Percentiles rank a stretch among this genome's conserved stretches.
Evolutionary conservation across 352 stramenopile species (phyloP).

Genomic region (Pythium sukuiense): DNA sequence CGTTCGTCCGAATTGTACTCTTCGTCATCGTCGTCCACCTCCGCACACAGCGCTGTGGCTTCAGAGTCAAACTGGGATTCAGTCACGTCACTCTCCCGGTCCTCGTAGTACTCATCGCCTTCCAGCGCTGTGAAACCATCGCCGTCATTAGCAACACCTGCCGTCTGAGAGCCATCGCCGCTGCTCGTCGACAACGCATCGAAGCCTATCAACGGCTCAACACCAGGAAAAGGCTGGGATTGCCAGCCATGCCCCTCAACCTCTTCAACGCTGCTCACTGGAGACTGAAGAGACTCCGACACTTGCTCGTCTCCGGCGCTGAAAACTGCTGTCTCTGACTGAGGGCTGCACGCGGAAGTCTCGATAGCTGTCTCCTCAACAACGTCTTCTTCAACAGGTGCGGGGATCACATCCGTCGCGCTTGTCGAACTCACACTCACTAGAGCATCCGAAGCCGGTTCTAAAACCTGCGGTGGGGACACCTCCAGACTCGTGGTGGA

Average conservation of each 20-base stretch:
- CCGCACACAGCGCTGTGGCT: slow-evolving; percentile 5
- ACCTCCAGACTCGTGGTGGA: neutral
- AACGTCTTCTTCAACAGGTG: neutral
- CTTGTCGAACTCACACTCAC: neutral
- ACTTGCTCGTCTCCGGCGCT: neutral
- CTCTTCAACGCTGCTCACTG: neutral
- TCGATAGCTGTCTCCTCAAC: neutral
- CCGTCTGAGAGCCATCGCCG: neutral
- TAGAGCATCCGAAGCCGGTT: neutral
- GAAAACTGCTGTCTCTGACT: neutral
- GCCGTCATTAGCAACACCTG: neutral
- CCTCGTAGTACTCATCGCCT: neutral
- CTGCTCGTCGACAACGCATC: neutral
- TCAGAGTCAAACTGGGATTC: slow-evolving; percentile 9
- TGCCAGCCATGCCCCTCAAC: neutral
- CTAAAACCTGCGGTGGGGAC: neutral
- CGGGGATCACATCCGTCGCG: neutral
- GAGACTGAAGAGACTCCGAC: neutral
- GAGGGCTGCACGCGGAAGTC: neutral
- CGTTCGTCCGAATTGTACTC: neutral
- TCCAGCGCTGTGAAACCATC: neutral
- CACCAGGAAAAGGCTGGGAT: neutral
- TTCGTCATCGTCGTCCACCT: slow-evolving; percentile 3
- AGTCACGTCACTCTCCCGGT: neutral
- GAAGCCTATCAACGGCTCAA: neutral